phyloP scores from a whole-genome alignment of 352 stramenopile genomes.

The Globisporangium camurandrum region DNA sequence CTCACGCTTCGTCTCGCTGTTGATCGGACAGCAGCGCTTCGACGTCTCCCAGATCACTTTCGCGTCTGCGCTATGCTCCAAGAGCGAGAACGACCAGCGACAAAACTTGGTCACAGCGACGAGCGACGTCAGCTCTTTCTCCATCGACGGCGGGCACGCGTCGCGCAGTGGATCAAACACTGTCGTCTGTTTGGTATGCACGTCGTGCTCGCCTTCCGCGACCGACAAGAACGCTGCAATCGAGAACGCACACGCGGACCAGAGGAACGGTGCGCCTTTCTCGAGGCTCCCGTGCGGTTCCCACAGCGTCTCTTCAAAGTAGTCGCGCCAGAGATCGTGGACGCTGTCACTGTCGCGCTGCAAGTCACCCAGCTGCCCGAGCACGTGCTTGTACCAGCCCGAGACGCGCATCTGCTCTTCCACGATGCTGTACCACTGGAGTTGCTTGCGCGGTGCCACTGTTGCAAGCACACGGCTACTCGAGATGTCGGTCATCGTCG shows the following conservation, averaged over 20 bases:
- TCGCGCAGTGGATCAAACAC: conserved; percentile 54
- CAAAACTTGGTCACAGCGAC: conserved; percentile 78
- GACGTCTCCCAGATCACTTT: conserved; percentile 87
- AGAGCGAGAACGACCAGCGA: conserved; percentile 80
- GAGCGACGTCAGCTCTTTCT: conserved; percentile 80
- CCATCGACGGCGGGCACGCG: conserved; percentile 47
- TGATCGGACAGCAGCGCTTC: conserved; percentile 79
- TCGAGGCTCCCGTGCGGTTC: conserved; percentile 81
- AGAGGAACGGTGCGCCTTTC: conserved; percentile 79
- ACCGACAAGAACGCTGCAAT: conserved; percentile 70
- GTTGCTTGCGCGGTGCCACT: background rate
- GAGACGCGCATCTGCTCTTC: conserved; percentile 50
- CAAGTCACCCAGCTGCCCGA: conserved; percentile 55
- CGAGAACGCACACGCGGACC: conserved; percentile 77
- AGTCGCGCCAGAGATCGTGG: conserved; percentile 79
- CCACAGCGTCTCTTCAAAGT: conserved; percentile 85
- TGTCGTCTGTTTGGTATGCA: conserved; percentile 5
- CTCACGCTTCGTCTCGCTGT: conserved; percentile 80
- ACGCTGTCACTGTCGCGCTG: conserved; percentile 43
- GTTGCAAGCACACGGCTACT: conserved; percentile 3
- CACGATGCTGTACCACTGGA: conserved; percentile 49
- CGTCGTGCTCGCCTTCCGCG: conserved; percentile 48
- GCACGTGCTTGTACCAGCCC: conserved; percentile 62
- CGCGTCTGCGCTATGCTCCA: conserved; percentile 77
- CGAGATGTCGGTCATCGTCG: background rate